Evolutionary conservation across 495 filamentous ascomycete species (phyloP), one percentile per base, ranked within the genome.

Genomic region (Penicillium verhagenii): DNA sequence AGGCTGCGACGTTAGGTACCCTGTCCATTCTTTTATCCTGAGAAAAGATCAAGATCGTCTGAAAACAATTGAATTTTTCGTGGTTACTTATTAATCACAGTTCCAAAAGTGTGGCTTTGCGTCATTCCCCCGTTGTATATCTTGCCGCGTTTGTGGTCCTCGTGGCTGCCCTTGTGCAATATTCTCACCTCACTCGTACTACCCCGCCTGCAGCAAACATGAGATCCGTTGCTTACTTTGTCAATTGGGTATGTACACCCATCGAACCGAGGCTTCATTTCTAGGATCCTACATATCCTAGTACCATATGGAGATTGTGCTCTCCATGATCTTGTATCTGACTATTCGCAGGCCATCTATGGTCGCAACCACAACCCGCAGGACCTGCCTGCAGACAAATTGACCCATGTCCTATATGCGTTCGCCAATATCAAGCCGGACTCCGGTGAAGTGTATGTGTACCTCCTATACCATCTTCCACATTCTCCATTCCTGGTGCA

Each of bases 361-460:
- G 89, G 80, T 39, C 80, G 92, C 59, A 84, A 92, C 57, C 87
- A 95, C 70, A 82, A 87, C 33, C 91, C 92, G 0, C 90, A 96
- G 58, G 88, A 96, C 66, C 76, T 98, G 14, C 93, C 92, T 2
- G 89, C 85, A 6, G 82, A 90, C 39, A 90, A 96, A 49, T 76
- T 98, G 26, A 98, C 93, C 0, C 94, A 98, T 72, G 76, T 97
- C 4, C 83, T 97, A 14, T 98, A 96, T 61, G 82, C 92, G 24
- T 96, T 96, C 67, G 91, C 89, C 39, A 91, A 95, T 63, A 80
- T 96, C 33, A 82, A 80, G 1, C 78, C 85, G 0, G 88, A 93
- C 14, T 78, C 64, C 46, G 92, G 92, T 16, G 86, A 91, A 70
- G 91, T 96, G 74, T 91, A 81, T 56, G 76, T 48, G n/a, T n/a